Base-by-base conservation (phyloP, 306 rosid species). In the Prunus mira region DNA sequence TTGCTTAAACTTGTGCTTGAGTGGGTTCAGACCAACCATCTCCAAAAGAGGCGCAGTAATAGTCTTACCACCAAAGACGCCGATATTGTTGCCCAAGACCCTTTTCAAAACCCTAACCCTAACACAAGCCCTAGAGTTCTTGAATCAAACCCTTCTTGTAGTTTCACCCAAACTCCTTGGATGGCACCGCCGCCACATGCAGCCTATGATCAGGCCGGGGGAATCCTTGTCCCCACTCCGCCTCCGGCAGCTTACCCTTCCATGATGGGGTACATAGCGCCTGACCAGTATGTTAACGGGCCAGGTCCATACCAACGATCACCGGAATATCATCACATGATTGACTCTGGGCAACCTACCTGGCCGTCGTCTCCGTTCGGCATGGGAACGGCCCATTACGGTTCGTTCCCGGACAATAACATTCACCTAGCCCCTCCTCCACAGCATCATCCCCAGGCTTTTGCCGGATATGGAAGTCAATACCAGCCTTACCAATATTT, bases 1-100 rank as follows among this genome's bases (percentile, higher is more conserved):
- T 80, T 95, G 73, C 79, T 95, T 75, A 95, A 95, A 73, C 97
- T 95, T 10, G 90, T 95, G 62, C 96, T 95, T 22, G 87, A 95
- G 78, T 95, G 99, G 99, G 99, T 95, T 79, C 93, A 92, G 81
- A 92, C 87, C 1, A 95, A 90, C 34, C 97, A 95, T 76, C 92
- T 95, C 60, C 97, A 90, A 52, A 89, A 80, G 69, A 83, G 88
- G 56, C 83, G 92, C 56, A 77, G 60, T 64, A 76, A 77, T 25
- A 66, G 88, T 78, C 27, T 34, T 65, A 6, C 17, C 78, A 10
- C 45, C 79, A 49, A 72, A 15, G 67, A 72, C 76, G 65, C 22
- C 57, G 47, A 45, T 56, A 19, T 11, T 24, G 3, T 17, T 4
- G n/a, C 22, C 49, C 76, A 82, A 34, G 85, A 84, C 67, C 81